A percentile compares a stretch with the other conserved stretches of the same genome.
phyloP scores from a whole-genome alignment of 768 basidiomycete species.

The Coprinopsis strossmayeri region DNA sequence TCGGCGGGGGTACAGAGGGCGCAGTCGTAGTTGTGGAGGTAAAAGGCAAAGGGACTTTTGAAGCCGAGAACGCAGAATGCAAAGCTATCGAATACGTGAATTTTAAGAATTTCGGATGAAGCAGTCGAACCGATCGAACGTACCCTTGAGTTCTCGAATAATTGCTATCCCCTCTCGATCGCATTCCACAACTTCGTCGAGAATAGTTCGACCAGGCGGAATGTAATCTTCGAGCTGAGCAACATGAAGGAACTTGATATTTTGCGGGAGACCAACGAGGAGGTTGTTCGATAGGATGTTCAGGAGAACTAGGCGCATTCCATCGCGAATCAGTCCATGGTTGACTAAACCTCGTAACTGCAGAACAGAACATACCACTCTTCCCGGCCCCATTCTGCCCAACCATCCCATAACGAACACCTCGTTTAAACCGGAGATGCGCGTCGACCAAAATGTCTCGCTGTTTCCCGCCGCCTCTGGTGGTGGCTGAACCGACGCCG shows the following conservation, averaged over 20 bases:
- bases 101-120: neutral
- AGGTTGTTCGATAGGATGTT: slow-evolving; percentile 24
- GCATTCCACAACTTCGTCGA: slow-evolving; percentile 22
- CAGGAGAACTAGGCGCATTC: slow-evolving; percentile 26
- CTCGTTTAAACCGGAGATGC: slow-evolving; percentile 43
- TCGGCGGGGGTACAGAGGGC: slow-evolving; percentile 19
- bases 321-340: no score
- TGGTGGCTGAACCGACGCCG: no score
- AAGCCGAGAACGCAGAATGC: neutral
- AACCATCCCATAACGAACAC: slow-evolving; percentile 46
- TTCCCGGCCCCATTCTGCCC: slow-evolving; percentile 55
- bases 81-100: neutral
- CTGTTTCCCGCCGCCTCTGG: no score
- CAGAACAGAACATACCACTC: slow-evolving; percentile 29
- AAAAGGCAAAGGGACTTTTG: no score
- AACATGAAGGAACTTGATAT: slow-evolving; percentile 26
- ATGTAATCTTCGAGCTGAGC: slow-evolving; percentile 25
- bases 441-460: slow-evolving; percentile 46
- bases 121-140: no score
- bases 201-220: slow-evolving; percentile 17
- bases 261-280: slow-evolving; percentile 26
- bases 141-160: slow-evolving; percentile 23
- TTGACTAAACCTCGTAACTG: no score
- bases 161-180: slow-evolving; percentile 21
- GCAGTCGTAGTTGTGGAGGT: neutral